A percentile compares a stretch with the other conserved stretches of the same genome.
These are phyloP conservation scores for Trichophyton rubrum DNA, from an alignment of 2,329 filamentous ascomycete species.

Conservation along the genomic window DNA sequence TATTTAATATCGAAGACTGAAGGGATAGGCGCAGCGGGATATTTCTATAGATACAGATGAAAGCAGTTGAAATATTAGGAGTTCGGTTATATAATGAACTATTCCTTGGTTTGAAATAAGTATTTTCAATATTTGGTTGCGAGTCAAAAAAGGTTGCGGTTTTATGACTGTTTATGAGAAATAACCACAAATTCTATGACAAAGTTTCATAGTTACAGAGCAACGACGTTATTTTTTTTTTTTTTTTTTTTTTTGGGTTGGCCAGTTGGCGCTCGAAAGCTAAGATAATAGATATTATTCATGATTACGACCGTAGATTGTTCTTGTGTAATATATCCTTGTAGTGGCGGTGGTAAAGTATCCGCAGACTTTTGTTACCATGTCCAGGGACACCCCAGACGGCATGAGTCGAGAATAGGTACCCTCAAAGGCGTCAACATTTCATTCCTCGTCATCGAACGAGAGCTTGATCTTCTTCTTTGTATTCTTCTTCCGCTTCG, in stretches of 20 bases:
- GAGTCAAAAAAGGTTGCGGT: neutral
- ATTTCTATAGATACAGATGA: neutral
- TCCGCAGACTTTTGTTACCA: neutral
- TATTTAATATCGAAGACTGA: neutral
- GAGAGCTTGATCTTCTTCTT: slow-evolving; percentile 37
- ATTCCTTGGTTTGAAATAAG: neutral
- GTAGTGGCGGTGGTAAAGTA: neutral
- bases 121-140: neutral
- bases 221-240: neutral
- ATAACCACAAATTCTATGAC: neutral
- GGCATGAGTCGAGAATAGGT: neutral
- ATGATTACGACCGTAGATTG: neutral
- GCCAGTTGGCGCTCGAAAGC: neutral
- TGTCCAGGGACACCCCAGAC: neutral
- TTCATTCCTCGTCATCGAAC: slow-evolving; percentile 27
- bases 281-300: neutral
- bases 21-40: neutral
- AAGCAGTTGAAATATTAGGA: neutral
- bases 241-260: neutral
- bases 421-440: too few relatives aligned
- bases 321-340: neutral
- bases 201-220: neutral
- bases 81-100: neutral
- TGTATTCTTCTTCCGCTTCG: slow-evolving; percentile 25
- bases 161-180: slow-evolving; percentile 1